Conservation (phyloP, 352 stramenopile genomes). For the Thraustotheca clavata region DNA sequence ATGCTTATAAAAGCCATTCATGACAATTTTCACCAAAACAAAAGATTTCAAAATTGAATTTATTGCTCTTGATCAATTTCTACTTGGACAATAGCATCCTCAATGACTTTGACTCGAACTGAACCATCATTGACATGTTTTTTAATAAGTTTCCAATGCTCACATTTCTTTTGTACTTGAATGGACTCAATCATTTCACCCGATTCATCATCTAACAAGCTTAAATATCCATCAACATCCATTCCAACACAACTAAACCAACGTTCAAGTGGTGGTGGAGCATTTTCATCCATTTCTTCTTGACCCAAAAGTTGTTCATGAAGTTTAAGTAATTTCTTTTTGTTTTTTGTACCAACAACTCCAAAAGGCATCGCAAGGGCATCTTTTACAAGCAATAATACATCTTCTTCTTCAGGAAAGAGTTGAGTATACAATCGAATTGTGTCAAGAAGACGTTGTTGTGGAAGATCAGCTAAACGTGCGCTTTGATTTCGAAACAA, state of each 20-base stretch:
- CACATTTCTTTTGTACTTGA: constrained; percentile 55
- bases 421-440: constrained; percentile 58
- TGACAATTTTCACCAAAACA: too few species aligned
- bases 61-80: constrained; percentile 21
- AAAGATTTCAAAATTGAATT: too few species aligned
- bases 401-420: constrained; percentile 46
- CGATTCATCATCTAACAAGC: constrained; percentile 52
- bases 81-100: constrained; percentile 44
- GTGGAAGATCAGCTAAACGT: constrained; percentile 67
- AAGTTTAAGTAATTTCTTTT: constrained; percentile 76
- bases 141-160: constrained; percentile 62
- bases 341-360: constrained; percentile 71
- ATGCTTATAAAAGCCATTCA: too few species aligned
- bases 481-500: constrained; percentile 68
- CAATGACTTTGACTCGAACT: constrained; percentile 43
- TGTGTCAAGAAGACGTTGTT: constrained; percentile 71
- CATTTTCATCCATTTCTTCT: constrained; percentile 24
- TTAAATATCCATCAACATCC: constrained; percentile 66
- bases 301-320: constrained; percentile 72
- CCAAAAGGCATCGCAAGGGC: constrained; percentile 77
- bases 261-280: constrained; percentile 31
- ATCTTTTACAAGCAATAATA: constrained; percentile 68
- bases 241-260: constrained; percentile 48
- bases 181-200: constrained; percentile 61
- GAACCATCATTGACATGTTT: constrained; percentile 47